A percentile compares a stretch with the other conserved stretches of the same genome.
phyloP scores from a whole-genome alignment of 495 filamentous ascomycete genomes.

The Aspergillus panamensis region DNA sequence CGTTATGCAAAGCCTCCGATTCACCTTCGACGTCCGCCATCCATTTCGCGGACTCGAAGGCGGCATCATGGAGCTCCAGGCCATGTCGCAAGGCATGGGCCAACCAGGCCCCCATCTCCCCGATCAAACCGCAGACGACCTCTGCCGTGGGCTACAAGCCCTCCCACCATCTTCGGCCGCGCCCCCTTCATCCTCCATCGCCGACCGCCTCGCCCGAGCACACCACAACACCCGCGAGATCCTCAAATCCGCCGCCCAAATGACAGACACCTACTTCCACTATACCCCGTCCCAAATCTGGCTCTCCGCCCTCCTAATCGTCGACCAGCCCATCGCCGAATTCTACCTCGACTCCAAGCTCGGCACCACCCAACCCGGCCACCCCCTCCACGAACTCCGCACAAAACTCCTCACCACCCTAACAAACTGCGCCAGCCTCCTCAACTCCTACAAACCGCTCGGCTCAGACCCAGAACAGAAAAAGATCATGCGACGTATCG shows the following conservation, averaged over 20 bases:
- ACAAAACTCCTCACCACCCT: constrained; percentile 44
- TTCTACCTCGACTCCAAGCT: constrained; percentile 76
- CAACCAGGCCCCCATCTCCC: constrained; percentile 37
- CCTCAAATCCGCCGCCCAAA: constrained; percentile 72
- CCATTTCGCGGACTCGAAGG: constrained; percentile 86
- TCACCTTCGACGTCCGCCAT: constrained; percentile 88
- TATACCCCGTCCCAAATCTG: constrained; percentile 94
- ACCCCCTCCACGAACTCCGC: constrained; percentile 34
- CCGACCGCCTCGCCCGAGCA: constrained; percentile 57
- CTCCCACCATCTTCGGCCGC: constrained; percentile 24
- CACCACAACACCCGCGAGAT: constrained; percentile 67
- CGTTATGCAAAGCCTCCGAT: constrained; percentile 87
- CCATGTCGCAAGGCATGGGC: constrained; percentile 53
- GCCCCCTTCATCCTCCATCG: constrained; percentile 28
- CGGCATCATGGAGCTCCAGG: constrained; percentile 75
- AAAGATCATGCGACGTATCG: constrained; percentile 54
- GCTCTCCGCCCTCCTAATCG: constrained; percentile 71
- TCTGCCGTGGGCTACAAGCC: constrained; percentile 32
- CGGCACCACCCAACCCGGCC: constrained; percentile 27
- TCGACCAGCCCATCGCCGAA: constrained; percentile 66
- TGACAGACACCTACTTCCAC: constrained; percentile 93
- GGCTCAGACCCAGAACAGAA: constrained; percentile 45
- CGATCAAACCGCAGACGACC: constrained; percentile 34
- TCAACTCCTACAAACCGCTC: constrained; percentile 37
- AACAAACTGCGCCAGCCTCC: constrained; percentile 37